Conservation (phyloP, 139 green algal genomes). For the Ettlia oleoabundans region DNA sequence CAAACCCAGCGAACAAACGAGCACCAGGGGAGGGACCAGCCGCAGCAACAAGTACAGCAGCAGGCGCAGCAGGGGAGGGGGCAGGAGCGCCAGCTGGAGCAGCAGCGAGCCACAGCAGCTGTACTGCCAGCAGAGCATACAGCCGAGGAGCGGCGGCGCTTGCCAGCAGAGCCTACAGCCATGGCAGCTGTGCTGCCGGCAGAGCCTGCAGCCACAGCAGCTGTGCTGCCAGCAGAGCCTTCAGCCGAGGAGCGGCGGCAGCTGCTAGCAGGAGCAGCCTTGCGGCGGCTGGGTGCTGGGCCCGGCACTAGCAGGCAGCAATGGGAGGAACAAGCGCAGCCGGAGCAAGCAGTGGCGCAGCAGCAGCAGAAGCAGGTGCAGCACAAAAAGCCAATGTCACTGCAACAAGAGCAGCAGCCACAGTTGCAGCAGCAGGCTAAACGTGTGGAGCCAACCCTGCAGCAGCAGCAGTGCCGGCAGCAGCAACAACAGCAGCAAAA, state of each 20-base stretch:
- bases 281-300: constrained; percentile 3
- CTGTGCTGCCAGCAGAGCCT: constrained; percentile 5
- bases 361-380: constrained; percentile 1
- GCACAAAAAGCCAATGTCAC: not conserved
- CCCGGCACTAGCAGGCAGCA: not conserved
- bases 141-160: no score
- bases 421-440: no score
- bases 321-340: not conserved
- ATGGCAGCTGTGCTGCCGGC: no score
- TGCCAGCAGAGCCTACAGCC: no score
- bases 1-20: no score
- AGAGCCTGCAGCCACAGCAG: no score
- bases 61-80: no score
- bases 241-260: constrained; percentile 1
- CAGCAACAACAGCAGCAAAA: constrained; percentile 4
- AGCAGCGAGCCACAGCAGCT: no score
- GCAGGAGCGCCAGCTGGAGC: no score
- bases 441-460: not conserved
- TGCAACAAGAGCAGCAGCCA: not conserved
- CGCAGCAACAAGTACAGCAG: no score
- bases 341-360: not conserved
- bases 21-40: no score
- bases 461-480: not conserved
- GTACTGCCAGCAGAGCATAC: no score
- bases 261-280: not conserved